These are phyloP conservation scores for Salix caprea DNA, from an alignment of 345 rosid species.

Conservation along the genomic window DNA sequence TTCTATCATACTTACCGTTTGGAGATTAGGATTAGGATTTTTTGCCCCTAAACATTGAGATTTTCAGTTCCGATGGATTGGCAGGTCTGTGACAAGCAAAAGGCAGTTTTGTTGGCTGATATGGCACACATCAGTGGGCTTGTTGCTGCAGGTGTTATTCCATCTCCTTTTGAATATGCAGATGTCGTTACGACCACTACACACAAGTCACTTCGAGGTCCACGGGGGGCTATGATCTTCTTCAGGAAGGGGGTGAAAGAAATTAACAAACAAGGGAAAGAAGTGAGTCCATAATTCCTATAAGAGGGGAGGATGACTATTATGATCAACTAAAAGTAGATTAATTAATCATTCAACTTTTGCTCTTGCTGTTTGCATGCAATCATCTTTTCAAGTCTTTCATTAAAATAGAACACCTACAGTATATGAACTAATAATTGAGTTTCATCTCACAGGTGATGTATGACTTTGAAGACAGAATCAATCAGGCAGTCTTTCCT, in stretches of 20 bases:
- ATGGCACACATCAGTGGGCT: constrained; percentile 97
- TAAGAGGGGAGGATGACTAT: not conserved
- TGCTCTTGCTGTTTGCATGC: not conserved
- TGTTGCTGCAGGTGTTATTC: constrained; percentile 94
- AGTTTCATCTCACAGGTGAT: constrained; percentile 49
- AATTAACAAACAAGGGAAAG: constrained; percentile 82
- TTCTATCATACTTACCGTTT: not conserved
- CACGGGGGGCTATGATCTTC: constrained; percentile 98
- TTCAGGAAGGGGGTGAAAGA: constrained; percentile 87
- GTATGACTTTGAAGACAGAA: constrained; percentile 83
- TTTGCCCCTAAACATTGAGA: not conserved
- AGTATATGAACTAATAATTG: not conserved
- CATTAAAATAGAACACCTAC: not conserved
- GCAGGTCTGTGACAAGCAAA: constrained; percentile 96
- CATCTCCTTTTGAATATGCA: constrained; percentile 95
- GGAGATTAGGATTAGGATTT: not conserved
- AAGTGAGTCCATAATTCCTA: constrained; percentile 41
- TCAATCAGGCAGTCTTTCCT: constrained; percentile 90
- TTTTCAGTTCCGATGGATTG: constrained; percentile 17
- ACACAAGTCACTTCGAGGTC: constrained; percentile 97
- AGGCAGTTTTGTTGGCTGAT: constrained; percentile 81
- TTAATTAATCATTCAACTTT: not conserved
- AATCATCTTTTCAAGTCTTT: not conserved
- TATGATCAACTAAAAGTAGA: not conserved
- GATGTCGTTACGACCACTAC: constrained; percentile 96